Evolutionary conservation across 805 yeast genomes (phyloP).

Genomic region (Starmerella cellae): DNA sequence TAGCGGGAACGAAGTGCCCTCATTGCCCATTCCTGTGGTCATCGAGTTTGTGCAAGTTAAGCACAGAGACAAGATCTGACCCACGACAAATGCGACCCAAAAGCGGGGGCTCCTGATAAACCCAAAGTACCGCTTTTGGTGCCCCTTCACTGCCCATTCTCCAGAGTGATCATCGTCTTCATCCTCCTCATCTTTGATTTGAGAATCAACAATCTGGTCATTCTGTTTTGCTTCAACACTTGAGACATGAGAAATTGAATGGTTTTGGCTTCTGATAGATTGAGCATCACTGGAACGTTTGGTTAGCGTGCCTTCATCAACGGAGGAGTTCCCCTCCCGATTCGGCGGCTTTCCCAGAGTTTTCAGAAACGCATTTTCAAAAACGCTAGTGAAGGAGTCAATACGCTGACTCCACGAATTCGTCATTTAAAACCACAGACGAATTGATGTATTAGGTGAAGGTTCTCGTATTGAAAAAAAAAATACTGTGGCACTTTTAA

Average conservation of each 20-base stretch:
- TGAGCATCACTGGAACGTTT: too few species aligned
- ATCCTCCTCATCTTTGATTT: conserved; percentile 1
- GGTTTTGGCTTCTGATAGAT: too few species aligned
- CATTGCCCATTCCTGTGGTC: conserved; percentile 30
- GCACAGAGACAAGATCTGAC: conserved; percentile 32
- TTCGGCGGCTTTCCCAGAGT: conserved; percentile 13
- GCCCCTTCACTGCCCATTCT: conserved; percentile 13
- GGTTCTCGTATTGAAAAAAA: too few species aligned
- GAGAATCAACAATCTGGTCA: background rate
- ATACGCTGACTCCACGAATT: conserved; percentile 3
- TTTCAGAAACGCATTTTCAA: conserved; percentile 13
- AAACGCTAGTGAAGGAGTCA: conserved; percentile 9
- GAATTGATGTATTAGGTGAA: too few species aligned
- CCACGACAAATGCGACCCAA: conserved; percentile 32
- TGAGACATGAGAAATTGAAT: too few species aligned
- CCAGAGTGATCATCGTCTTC: conserved; percentile 4
- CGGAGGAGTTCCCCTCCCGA: background rate
- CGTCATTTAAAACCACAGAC: background rate
- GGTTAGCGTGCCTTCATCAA: too few species aligned
- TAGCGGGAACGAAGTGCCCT: conserved; percentile 33
- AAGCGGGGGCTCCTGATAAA: conserved; percentile 28
- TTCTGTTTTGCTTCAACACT: background rate
- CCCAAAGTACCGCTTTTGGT: conserved; percentile 19
- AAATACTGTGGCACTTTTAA: too few species aligned
- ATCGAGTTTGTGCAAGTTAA: conserved; percentile 34